Evolutionary conservation across 2,329 filamentous ascomycete genomes (phyloP), one percentile per base, ranked within the genome.

Genomic region (Epichloe brachyelytri): DNA sequence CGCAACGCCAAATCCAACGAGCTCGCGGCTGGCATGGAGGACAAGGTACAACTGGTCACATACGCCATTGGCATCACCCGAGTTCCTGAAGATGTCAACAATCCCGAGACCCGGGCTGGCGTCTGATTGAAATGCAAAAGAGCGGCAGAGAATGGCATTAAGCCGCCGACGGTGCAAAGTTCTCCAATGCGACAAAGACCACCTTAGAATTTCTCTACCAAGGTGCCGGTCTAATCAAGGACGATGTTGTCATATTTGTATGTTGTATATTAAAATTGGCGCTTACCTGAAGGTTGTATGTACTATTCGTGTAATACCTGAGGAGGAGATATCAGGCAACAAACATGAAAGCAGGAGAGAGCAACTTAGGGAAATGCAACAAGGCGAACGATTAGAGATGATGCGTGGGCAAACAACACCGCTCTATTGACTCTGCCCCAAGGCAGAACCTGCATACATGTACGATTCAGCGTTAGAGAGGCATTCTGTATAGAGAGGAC

Each of bases 61-160:
- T 98, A 98, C 64, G 93, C 91, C 56, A 97, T 98, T 59, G 93
- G 93, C 60, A 86, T 98, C 54, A 98, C 93, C 3, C 78, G 93
- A 57, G 82, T 95, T 54, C 84, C 93, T 2, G 93, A 98, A 65
- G 93, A 98, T 60, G 91, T 97, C 59, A 91, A 84, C 74, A 97
- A 98, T 68, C 87, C 89, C 2, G 93, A 98, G 73, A 98, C 93
- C 11, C 80, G 90, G 93, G 93, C 34, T 98, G 93, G 93, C 84
- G 91, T 62, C 74, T 98, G 68, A 97, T 98, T 64, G 93, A 98
- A 73, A 82, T 98, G 75, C 93, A 98, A 70, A 98, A 98, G 83
- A 94, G 88, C 68, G 91, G 87, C 51, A 82, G 93, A 63, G 93
- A 98, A 71, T 97, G 78, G 68, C 78, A 79, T 59, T 81, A 70